Evolutionary conservation across 2,329 filamentous ascomycete genomes (phyloP).

Genomic region (Curvularia verruculosa): DNA sequence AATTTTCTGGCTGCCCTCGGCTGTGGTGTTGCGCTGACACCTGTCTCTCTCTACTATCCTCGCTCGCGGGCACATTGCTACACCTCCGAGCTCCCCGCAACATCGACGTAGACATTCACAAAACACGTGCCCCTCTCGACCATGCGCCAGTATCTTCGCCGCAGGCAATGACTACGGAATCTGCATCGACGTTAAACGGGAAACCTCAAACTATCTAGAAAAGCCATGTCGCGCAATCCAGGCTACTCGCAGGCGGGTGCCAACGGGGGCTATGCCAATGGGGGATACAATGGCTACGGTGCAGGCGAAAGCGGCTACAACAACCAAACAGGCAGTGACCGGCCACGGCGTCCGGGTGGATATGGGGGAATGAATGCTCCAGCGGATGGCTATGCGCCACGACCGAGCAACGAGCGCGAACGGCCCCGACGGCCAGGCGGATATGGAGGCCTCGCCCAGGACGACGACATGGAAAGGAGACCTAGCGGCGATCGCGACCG

Average conservation of each 20-base stretch:
- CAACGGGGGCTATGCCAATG: conserved; percentile 49
- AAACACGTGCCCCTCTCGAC: conserved; percentile 8
- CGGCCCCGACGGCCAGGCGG: conserved; percentile 32
- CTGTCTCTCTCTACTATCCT: neutral
- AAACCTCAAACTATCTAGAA: conserved; percentile 15
- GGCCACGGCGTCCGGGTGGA: conserved; percentile 42
- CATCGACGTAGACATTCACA: conserved; percentile 4
- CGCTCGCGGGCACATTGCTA: conserved; percentile 14
- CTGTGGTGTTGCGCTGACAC: neutral
- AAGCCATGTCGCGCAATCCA: conserved; percentile 47
- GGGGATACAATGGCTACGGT: conserved; percentile 32
- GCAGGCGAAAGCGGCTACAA: conserved; percentile 23
- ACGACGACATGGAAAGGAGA: conserved; percentile 30
- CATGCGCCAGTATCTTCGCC: conserved; percentile 16
- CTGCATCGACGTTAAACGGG: conserved; percentile 6
- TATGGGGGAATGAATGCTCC: conserved; percentile 35
- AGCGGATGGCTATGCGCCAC: conserved; percentile 23
- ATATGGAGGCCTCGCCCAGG: conserved; percentile 39
- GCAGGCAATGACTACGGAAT: conserved; percentile 24
- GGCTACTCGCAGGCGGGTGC: conserved; percentile 40
- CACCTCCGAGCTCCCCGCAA: conserved; percentile 41
- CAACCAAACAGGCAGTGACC: conserved; percentile 33
- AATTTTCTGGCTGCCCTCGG: neutral
- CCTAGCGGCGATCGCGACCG: conserved; percentile 30
- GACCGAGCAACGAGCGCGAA: conserved; percentile 26